A percentile compares a stretch with the other conserved stretches of the same genome.
Evolutionary conservation across 257 asterid species (phyloP).

Genomic region (Craterostigma plantagineum): DNA sequence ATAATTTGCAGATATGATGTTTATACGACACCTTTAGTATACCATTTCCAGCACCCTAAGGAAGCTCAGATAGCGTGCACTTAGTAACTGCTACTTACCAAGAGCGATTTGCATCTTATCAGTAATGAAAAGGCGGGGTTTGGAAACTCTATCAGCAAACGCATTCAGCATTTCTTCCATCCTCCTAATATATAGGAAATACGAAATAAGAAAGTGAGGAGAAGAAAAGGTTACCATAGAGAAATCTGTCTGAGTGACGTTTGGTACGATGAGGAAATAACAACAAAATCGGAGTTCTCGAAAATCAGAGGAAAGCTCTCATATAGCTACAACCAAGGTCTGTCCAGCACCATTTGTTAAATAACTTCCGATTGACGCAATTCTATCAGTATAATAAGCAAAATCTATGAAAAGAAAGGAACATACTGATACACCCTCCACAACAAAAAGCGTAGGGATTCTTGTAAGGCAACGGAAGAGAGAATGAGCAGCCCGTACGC

Average conservation of each 20-base stretch:
- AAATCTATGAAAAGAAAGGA: not conserved
- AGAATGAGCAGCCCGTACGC: constrained; percentile 41
- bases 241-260: constrained; percentile 10
- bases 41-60: constrained; percentile 3
- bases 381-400: not conserved
- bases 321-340: too few species aligned
- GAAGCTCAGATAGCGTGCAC: not conserved
- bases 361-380: too few species aligned
- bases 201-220: constrained; percentile 2
- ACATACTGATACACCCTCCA: constrained; percentile 69
- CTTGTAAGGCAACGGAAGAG: constrained; percentile 70
- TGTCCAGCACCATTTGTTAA: too few species aligned
- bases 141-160: constrained; percentile 81
- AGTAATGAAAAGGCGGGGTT: constrained; percentile 76
- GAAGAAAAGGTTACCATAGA: too few species aligned
- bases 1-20: not conserved
- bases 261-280: too few species aligned
- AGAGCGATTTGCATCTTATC: constrained; percentile 99
- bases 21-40: not conserved
- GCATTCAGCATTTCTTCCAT: constrained; percentile 84
- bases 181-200: constrained; percentile 29
- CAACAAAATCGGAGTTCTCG: too few species aligned
- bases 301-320: too few species aligned
- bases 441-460: constrained; percentile 51
- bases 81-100: constrained; percentile 27